Evolutionary conservation across 164 flowering plant species (phyloP).

Genomic region (Umbellularia californica): DNA sequence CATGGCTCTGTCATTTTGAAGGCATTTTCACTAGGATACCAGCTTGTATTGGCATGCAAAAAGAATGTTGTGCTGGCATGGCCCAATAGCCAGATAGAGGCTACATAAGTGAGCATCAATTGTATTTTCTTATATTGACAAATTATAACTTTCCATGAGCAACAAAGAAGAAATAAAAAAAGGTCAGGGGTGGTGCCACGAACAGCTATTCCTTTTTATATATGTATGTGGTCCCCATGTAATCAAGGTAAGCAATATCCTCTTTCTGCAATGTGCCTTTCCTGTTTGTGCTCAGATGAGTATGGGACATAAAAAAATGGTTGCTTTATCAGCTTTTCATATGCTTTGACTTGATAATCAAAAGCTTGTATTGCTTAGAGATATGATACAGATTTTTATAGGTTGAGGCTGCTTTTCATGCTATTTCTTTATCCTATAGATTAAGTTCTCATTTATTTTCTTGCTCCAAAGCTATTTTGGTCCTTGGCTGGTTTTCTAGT

Average conservation of each 20-base stretch:
- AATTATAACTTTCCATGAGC: not conserved
- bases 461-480: not conserved
- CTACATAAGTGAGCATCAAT: not conserved
- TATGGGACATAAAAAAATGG: slow-evolving; percentile 1
- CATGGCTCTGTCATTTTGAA: not conserved
- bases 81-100: not conserved
- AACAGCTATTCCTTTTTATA: not conserved
- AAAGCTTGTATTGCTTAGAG: slow-evolving; percentile 8
- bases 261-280: not conserved
- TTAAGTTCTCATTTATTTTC: slow-evolving; percentile 5
- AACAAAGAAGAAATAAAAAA: too few species aligned
- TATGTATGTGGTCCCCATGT: not conserved
- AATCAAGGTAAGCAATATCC: not conserved
- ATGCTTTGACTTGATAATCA: slow-evolving; percentile 4
- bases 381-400: not conserved
- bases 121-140: not conserved
- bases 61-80: not conserved
- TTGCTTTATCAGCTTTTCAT: slow-evolving; percentile 5
- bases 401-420: slow-evolving; percentile 4
- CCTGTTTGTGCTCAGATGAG: slow-evolving; percentile 3
- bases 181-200: not conserved
- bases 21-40: not conserved
- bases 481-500: not conserved
- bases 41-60: not conserved
- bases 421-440: slow-evolving; percentile 1